Evolutionary conservation across 495 filamentous ascomycete species (phyloP).

Genomic region (Aspergillus kassunensis): DNA sequence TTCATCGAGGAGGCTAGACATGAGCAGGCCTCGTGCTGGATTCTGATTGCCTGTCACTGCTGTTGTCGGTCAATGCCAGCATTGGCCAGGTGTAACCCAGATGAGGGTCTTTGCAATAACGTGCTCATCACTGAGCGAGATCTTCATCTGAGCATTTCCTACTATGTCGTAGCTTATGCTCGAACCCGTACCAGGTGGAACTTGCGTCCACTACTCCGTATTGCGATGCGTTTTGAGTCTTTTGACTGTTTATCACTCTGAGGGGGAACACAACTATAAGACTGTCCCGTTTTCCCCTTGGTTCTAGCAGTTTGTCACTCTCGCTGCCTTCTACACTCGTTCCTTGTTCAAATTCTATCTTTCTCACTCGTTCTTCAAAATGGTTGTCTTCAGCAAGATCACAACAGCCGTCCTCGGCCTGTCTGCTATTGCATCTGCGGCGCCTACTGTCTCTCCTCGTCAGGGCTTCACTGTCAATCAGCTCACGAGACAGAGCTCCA

Average conservation of each 20-base stretch:
- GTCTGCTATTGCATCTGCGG: constrained; percentile 30
- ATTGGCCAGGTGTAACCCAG: neutral
- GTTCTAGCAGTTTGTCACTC: neutral
- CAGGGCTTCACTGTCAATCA: constrained; percentile 44
- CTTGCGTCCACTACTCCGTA: neutral
- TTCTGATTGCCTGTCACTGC: no score
- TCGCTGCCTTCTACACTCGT: constrained; percentile 1
- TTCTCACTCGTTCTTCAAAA: constrained; percentile 17
- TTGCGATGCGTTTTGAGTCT: neutral
- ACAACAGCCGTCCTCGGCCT: constrained; percentile 30
- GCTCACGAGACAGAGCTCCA: constrained; percentile 21
- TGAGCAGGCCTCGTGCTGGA: no score
- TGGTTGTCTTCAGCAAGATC: constrained; percentile 44
- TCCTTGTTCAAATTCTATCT: neutral
- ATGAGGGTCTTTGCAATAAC: neutral
- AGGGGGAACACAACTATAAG: constrained; percentile 7
- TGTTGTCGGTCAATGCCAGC: no score
- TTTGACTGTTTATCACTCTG: neutral
- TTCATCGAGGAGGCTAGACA: no score
- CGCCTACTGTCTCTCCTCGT: constrained; percentile 23
- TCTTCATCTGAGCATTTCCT: constrained; percentile 2
- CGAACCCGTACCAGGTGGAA: constrained; percentile 1
- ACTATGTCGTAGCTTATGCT: constrained; percentile 1
- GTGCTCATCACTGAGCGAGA: constrained; percentile 2
- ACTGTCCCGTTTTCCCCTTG: neutral